Evolutionary conservation across 768 basidiomycete genomes (phyloP).

Genomic region (Boletus sp.): DNA sequence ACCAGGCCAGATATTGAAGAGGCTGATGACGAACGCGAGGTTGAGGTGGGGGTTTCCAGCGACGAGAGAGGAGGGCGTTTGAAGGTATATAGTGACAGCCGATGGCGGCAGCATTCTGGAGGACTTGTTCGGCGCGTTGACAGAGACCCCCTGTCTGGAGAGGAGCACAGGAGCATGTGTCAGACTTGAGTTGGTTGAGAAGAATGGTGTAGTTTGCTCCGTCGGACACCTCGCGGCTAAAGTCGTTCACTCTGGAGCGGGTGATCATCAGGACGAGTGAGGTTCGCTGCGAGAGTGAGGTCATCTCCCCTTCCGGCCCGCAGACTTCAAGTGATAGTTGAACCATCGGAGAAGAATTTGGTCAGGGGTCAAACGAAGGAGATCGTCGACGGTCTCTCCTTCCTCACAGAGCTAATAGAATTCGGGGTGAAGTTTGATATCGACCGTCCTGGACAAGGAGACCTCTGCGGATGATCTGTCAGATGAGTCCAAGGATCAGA

Average conservation of each 20-base stretch:
- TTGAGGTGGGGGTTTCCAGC: constrained; percentile 96
- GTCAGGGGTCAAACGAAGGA: constrained; percentile 90
- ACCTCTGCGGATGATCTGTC: constrained; percentile 97
- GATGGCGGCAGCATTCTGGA: constrained; percentile 91
- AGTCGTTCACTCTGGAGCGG: constrained; percentile 82
- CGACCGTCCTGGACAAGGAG: constrained; percentile 90
- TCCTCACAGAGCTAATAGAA: constrained; percentile 95
- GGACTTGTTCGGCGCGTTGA: constrained; percentile 89
- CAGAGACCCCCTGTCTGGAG: constrained; percentile 82
- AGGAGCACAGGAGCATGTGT: constrained; percentile 84
- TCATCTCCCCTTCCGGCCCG: constrained; percentile 85
- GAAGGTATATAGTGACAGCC: constrained; percentile 94
- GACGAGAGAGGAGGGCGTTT: constrained; percentile 87
- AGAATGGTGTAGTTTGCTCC: constrained; percentile 98
- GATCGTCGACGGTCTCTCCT: constrained; percentile 94
- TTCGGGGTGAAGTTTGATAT: constrained; percentile 98
- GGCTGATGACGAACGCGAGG: constrained; percentile 95
- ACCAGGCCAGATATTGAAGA: constrained; percentile 97
- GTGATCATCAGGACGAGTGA: neutral
- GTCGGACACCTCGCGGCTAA: constrained; percentile 94
- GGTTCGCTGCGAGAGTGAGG: neutral
- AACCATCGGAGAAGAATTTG: constrained; percentile 99
- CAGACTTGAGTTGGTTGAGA: constrained; percentile 93
- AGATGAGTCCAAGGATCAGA: constrained; percentile 95
- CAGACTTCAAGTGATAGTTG: constrained; percentile 96